Base-by-base conservation (phyloP, 805 yeast genomes). In the Ogataea pignaliae region DNA sequence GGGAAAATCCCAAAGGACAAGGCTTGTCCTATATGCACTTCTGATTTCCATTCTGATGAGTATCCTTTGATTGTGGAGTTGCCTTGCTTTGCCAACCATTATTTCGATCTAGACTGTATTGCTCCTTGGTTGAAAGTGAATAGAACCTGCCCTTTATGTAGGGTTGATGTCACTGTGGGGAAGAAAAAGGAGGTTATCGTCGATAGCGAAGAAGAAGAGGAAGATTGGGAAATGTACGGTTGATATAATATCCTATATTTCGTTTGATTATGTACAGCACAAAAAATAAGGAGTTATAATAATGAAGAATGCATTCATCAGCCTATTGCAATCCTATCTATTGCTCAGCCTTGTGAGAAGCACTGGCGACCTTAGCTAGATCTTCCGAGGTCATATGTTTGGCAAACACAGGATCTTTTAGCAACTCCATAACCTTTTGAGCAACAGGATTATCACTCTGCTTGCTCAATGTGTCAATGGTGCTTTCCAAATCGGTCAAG, bases 101-200 rank as follows among this genome's bases (percentile, higher is more conserved):
- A 73, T 35, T 90, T 86, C 63, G 98, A 90, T 60, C 69, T 89
- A 51, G 97, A 91, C 53, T 90, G 97, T 61, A 81, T 91, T 33
- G 83, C 85, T 0, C 93, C 95, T 0, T 90, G 98, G 98, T 70
- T 91, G 41, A 77, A 79, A 50, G 69, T 80, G 41, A 79, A 84
- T 53, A 68, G 76, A 1, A 83, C 88, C 0, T 90, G 98, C 58
- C 98, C 98, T 0, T 63, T 91, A 55, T 91, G 97, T 59, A 72
- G 98, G 51, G 79, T 75, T 47, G 83, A 88, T 56, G 78, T 90
- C 21, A 60, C 76, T 16, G 76, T 71, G 41, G 76, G 67, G 68
- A 76, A 67, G 61, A 64, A 53, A 60, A 67, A 54, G 11, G 61
- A 54, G 42, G 47, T 44, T 46, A 58, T 62, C 13, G 66, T 65